Evolutionary conservation across 345 rosid species (phyloP), one percentile per base, ranked within the genome.

Genomic region (Corchorus olitorius): DNA sequence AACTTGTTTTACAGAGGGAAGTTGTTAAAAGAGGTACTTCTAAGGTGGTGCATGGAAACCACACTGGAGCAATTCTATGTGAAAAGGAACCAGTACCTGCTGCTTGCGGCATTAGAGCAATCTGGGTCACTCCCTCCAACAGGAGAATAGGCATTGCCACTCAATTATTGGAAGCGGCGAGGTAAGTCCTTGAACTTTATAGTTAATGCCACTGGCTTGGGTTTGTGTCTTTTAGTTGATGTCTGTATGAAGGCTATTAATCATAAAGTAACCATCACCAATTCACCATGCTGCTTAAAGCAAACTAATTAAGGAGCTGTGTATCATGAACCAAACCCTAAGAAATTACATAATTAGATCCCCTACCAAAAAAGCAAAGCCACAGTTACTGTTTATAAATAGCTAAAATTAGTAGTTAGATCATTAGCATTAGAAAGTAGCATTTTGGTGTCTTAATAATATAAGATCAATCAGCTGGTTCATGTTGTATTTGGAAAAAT

Each of bases 101-200:
- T 80, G 61, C 84, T 17, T 96, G 97, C 58, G 98, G 99, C 72
- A 75, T 96, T 41, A 85, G 99, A 85, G 99, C 94, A 4, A 82
- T 93, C 55, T 93, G 99, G 99, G 94, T 93, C 67, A 79, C 93
- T 73, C 97, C 97, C 48, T 85, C 87, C 55, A 89, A 91, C 81
- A 87, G 98, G 86, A 88, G 93, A 82, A 92, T 88, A 82, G 86
- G 86, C 73, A 79, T 93, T 70, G 99, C 98, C 5, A 88, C 83
- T 43, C 82, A 53, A 22, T 88, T 96, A 65, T 88, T 96, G 8
- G 94, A 96, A 61, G 93, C 92, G 64, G 84, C 79, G n/a, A 89
- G 97, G 98, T 92, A 87, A 78, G 58, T 6, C 52, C 53, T 6
- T n/a, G 8, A 4, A 70, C 54, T 76, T 46, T 56, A 14, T 19